Conservation (phyloP, 345 rosid species). For the Microthlaspi erraticum region DNA sequence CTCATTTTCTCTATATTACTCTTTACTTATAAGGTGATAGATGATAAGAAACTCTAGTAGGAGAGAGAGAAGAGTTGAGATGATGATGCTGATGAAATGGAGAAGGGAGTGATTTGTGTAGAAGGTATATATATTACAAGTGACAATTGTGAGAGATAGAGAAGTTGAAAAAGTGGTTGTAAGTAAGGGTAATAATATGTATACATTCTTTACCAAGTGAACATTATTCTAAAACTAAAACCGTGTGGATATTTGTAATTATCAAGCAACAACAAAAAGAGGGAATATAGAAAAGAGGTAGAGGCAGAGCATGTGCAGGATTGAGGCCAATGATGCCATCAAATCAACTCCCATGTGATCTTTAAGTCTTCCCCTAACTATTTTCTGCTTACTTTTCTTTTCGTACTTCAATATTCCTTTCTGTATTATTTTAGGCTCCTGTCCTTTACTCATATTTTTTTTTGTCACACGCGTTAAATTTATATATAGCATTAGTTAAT, state of each 20-base stretch:
- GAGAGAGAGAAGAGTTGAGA: constrained; percentile 18
- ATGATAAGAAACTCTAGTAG: not conserved
- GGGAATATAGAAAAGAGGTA: constrained; percentile 34
- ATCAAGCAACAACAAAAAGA: constrained; percentile 3
- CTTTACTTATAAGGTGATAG: constrained; percentile 15
- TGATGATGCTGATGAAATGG: constrained; percentile 19
- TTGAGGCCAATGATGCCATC: constrained; percentile 39
- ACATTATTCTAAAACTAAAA: constrained; percentile 28
- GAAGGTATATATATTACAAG: constrained; percentile 16
- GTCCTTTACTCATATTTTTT: constrained; percentile 14
- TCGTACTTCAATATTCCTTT: constrained; percentile 39
- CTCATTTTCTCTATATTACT: constrained; percentile 28
- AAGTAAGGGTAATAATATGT: constrained; percentile 7
- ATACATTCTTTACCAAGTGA: constrained; percentile 30
- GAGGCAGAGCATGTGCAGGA: constrained; percentile 45
- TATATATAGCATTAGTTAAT: not conserved
- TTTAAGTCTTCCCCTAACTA: constrained; percentile 35
- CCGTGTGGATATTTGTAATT: constrained; percentile 35
- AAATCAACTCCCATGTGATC: constrained; percentile 46
- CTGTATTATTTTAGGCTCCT: constrained; percentile 21
- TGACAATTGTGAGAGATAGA: not conserved
- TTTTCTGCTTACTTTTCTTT: constrained; percentile 42
- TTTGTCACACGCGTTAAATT: not conserved
- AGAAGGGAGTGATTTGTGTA: constrained; percentile 34
- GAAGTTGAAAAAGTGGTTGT: constrained; percentile 21